Base-by-base conservation (phyloP, 306 rosid species). In the Prunus padus region DNA sequence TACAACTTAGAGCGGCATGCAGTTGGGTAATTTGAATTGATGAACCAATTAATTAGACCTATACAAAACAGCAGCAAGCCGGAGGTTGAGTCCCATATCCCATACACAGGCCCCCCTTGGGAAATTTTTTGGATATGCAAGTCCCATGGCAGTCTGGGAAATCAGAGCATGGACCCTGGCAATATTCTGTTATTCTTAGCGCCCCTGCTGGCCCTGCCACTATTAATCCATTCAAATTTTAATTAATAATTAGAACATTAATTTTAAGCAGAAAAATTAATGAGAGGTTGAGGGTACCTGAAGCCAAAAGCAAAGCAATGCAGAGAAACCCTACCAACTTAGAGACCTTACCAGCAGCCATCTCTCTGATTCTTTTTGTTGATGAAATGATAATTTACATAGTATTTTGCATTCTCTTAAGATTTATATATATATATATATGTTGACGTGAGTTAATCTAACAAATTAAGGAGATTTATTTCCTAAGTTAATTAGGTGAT, bases 31-130 rank as follows among this genome's bases (percentile, higher is more conserved):
- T 2, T 47, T 47, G 37, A 20, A 42, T 68, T 3, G 3, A 20
- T 12, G 25, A 22, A 4, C 33, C 22, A 47, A 18, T 20, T 4
- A 12, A 49, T 12, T 3, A 26, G 10, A 26, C 11, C 33, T 14
- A 50, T 14, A 13, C 6, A 26, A 12, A 12, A 31, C 67, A 77
- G 60, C 76, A 77, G 26, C 81, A 77, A 61, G 7, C 6, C 23
- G 11, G 63, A 18, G 28, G 0, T 15, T 56, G 25, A 4, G 14
- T 50, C 25, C 22, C 40, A 47, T 5, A 47, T 59, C 54, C 70
- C 64, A 69, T 60, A 5, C 76, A 77, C 19, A 45, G 13, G 26
- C 81, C 76, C 0, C 56, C 81, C 44, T 70, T 46, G 6, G 23
- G 18, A 44, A 26, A 37, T 0, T 56, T 28, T 16, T 18, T 60